Percentiles rank a stretch among this genome's conserved stretches.
These are phyloP conservation scores for Nicotiana undulata DNA, from an alignment of 257 asterid species.

Conservation along the genomic window DNA sequence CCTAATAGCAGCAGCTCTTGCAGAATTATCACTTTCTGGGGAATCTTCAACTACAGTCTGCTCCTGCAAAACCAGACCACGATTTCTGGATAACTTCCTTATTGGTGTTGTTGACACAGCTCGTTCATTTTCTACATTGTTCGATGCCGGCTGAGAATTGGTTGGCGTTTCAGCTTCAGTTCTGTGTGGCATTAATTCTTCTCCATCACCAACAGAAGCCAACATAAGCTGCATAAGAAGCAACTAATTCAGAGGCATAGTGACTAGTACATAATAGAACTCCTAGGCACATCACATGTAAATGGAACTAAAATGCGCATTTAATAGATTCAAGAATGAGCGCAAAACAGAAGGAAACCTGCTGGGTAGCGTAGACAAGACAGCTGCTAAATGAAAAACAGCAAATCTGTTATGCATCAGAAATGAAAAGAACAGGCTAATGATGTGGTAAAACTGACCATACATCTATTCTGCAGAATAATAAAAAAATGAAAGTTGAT, in stretches of 20 bases:
- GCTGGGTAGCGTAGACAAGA: not conserved
- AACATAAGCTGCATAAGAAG: constrained; percentile 59
- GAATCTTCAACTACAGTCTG: constrained; percentile 71
- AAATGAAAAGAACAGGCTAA: not conserved
- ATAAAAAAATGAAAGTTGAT: not conserved
- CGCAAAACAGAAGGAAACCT: not conserved
- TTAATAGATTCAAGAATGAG: not conserved
- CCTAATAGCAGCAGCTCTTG: constrained; percentile 44
- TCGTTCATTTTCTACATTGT: constrained; percentile 29
- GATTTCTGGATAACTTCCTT: constrained; percentile 77
- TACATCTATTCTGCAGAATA: not conserved
- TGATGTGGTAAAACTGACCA: not conserved
- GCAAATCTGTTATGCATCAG: not conserved
- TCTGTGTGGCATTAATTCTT: constrained; percentile 91
- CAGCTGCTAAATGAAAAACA: not conserved
- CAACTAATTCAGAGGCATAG: not conserved
- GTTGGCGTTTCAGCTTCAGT: constrained; percentile 4
- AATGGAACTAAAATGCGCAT: not conserved
- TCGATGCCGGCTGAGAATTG: constrained; percentile 20
- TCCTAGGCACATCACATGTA: no score
- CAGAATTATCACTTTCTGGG: constrained; percentile 51
- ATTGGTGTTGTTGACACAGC: constrained; percentile 61
- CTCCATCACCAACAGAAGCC: constrained; percentile 55
- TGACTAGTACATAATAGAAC: not conserved
- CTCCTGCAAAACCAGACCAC: constrained; percentile 86